phyloP scores from a whole-genome alignment of 768 basidiomycete genomes.

The Xerocomus potaroensis region DNA sequence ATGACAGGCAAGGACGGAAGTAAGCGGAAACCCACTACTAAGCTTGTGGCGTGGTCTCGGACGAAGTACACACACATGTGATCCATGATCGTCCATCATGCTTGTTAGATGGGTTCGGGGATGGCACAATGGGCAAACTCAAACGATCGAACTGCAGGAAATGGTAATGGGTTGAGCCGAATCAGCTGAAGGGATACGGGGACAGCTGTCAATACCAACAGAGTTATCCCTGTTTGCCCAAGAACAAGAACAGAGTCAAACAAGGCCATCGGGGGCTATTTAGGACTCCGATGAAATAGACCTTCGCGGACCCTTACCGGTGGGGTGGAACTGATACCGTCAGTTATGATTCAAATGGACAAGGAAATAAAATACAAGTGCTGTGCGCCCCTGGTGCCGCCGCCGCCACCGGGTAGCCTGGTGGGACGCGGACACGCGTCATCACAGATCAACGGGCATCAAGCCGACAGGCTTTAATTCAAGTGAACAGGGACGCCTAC shows the following conservation, averaged over 20 bases:
- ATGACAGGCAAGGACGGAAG: background rate
- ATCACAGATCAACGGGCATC: background rate
- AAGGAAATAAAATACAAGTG: background rate
- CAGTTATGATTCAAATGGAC: background rate
- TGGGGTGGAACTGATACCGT: background rate
- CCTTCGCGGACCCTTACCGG: conserved; percentile 5
- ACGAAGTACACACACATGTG: conserved; percentile 2
- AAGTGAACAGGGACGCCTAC: background rate
- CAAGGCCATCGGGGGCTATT: background rate
- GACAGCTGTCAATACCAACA: background rate
- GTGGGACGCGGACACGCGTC: background rate
- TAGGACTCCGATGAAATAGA: background rate
- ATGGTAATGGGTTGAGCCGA: conserved; percentile 4
- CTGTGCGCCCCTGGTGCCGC: background rate
- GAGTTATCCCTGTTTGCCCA: conserved; percentile 4
- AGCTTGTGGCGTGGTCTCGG: conserved; percentile 7
- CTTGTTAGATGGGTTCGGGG: background rate
- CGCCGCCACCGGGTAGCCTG: background rate
- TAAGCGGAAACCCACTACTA: conserved; percentile 1
- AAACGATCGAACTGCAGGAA: conserved; percentile 3
- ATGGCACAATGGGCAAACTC: background rate
- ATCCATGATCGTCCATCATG: conserved; percentile 1
- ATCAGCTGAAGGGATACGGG: background rate
- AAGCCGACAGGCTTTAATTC: background rate
- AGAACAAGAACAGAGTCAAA: background rate